These are phyloP conservation scores for Calendula officinalis DNA, from an alignment of 129 eudicot genomes.

Conservation along the genomic window DNA sequence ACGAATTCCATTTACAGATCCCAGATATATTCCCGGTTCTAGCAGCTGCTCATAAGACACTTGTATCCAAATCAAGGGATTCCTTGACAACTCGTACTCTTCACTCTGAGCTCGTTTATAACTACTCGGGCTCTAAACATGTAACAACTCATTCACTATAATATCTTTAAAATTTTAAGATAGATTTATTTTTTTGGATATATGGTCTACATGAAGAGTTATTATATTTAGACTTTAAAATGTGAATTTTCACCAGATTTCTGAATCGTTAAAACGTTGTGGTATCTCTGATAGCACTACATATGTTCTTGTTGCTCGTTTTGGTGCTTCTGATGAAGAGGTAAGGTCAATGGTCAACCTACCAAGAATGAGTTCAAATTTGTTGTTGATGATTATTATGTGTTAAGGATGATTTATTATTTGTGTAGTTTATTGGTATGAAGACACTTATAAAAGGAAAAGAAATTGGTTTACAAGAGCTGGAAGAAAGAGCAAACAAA, in stretches of 20 bases:
- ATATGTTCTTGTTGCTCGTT: conserved; percentile 75
- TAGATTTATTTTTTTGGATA: background rate
- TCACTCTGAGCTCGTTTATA: conserved; percentile 94
- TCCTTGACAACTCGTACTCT: conserved; percentile 74
- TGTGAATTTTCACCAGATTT: conserved; percentile 44
- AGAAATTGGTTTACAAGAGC: conserved; percentile 67
- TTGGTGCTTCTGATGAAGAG: conserved; percentile 75
- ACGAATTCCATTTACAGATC: conserved; percentile 35
- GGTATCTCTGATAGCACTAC: conserved; percentile 72
- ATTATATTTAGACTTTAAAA: background rate
- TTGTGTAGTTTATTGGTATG: conserved; percentile 46
- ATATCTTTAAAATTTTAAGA: background rate
- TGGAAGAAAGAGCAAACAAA: conserved; percentile 67
- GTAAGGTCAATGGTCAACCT: conserved; percentile 35
- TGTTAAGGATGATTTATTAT: conserved; percentile 16
- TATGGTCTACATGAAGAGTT: background rate
- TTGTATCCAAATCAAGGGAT: conserved; percentile 64
- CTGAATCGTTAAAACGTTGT: conserved; percentile 88
- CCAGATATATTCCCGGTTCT: conserved; percentile 85
- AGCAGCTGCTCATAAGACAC: conserved; percentile 91
- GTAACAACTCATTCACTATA: conserved; percentile 33
- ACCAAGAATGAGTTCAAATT: background rate
- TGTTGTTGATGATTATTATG: background rate
- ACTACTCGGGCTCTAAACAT: conserved; percentile 95
- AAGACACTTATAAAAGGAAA: conserved; percentile 64